These are phyloP conservation scores for Orychophragmus violaceus DNA, from an alignment of 345 rosid genomes.

Conservation along the genomic window DNA sequence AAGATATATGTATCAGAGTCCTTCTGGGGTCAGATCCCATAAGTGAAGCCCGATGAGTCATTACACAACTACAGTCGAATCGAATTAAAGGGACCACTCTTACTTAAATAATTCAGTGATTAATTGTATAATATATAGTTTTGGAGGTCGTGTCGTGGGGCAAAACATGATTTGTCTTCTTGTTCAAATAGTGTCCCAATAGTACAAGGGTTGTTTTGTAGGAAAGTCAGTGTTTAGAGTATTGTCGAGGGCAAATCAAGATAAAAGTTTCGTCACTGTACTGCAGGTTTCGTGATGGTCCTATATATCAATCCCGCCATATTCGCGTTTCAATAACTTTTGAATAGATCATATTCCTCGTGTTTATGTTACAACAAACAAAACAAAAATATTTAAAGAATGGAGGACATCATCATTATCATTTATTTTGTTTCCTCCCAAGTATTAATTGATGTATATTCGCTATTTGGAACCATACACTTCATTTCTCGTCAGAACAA, in stretches of 20 bases:
- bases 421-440: background rate
- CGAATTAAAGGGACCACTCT: constrained; percentile 18
- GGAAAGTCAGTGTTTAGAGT: constrained; percentile 13
- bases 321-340: constrained; percentile 17
- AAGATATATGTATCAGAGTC: constrained; percentile 8
- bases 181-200: constrained; percentile 9
- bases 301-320: constrained; percentile 14
- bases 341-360: background rate
- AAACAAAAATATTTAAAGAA: background rate
- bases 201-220: constrained; percentile 21
- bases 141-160: constrained; percentile 17
- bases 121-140: constrained; percentile 3
- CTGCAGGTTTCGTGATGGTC: constrained; percentile 21
- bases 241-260: constrained; percentile 25
- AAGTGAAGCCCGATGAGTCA: constrained; percentile 15
- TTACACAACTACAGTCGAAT: constrained; percentile 11
- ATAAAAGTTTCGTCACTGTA: constrained; percentile 14
- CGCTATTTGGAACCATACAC: background rate
- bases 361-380: background rate
- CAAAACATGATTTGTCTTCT: constrained; percentile 13
- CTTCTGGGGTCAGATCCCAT: background rate
- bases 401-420: background rate
- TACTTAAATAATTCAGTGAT: background rate
- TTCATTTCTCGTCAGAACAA: constrained; percentile 11
- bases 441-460: background rate